These are phyloP conservation scores for Botrytis fragariae DNA, from an alignment of 2,329 filamentous ascomycete genomes.

Conservation along the genomic window DNA sequence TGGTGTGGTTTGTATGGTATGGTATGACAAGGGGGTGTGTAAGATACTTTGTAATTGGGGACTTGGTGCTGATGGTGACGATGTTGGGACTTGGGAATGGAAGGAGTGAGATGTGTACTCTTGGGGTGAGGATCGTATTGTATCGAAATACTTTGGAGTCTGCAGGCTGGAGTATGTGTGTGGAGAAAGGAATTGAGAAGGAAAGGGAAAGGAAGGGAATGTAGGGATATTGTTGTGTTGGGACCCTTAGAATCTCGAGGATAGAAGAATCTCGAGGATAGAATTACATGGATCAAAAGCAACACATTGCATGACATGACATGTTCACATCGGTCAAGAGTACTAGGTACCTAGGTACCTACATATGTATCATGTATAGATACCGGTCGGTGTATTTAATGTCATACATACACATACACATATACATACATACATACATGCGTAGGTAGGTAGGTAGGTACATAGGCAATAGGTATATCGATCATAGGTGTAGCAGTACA, in stretches of 20 bases:
- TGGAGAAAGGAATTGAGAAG: neutral
- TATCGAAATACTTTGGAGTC: neutral
- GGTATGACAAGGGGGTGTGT: too few relatives aligned
- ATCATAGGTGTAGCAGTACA: too few relatives aligned
- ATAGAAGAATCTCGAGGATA: too few relatives aligned
- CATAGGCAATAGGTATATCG: neutral
- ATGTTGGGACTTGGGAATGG: too few relatives aligned
- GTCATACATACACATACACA: neutral
- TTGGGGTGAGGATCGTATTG: neutral
- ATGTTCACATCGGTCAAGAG: neutral
- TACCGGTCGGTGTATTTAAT: neutral
- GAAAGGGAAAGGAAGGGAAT: neutral
- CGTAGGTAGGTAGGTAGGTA: too few relatives aligned
- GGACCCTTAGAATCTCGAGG: too few relatives aligned
- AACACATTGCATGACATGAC: neutral
- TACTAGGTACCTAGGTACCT: neutral
- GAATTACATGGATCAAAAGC: neutral
- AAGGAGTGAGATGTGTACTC: too few relatives aligned
- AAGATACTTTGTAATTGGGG: too few relatives aligned
- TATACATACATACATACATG: too few relatives aligned
- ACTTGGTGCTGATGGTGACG: too few relatives aligned
- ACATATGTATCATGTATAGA: neutral
- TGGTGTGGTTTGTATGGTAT: too few relatives aligned
- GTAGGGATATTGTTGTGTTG: too few relatives aligned
- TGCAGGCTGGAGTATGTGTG: fast-evolving